Conservation (phyloP, 371 early-diverging fungal species). For the Funneliformis caledonium region DNA sequence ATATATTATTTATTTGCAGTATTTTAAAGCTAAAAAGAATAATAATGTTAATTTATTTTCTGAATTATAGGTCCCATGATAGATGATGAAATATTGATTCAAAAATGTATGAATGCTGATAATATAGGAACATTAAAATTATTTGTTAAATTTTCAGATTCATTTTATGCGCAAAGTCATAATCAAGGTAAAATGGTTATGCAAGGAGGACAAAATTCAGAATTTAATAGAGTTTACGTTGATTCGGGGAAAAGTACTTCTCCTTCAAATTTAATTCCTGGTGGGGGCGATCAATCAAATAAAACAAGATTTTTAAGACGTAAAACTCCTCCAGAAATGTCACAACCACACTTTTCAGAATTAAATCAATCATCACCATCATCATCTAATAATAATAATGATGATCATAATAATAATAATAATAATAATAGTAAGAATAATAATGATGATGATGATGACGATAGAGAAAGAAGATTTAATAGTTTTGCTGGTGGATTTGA, state of each 20-base stretch:
- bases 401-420: not conserved
- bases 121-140: conserved; percentile 22
- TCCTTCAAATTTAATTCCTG: not conserved
- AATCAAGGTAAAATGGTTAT: not conserved
- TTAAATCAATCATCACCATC: not conserved
- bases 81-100: conserved; percentile 16
- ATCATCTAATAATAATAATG: not conserved
- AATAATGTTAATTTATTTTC: not conserved
- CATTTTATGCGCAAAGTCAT: not conserved
- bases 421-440: too few species aligned
- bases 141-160: conserved; percentile 14
- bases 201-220: not conserved
- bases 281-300: not conserved
- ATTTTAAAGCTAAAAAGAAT: not conserved
- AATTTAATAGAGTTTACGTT: not conserved
- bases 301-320: not conserved
- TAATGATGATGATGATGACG: too few species aligned
- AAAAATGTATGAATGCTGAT: conserved; percentile 30
- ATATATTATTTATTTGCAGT: not conserved
- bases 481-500: conserved; percentile 7
- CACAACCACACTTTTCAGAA: not conserved
- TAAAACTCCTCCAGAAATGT: not conserved
- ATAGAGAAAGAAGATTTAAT: not conserved
- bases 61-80: not conserved
- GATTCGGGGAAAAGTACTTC: not conserved